Conservation (phyloP, 176 grass and related monocot genomes). For the Hyparrhenia diplandra region DNA sequence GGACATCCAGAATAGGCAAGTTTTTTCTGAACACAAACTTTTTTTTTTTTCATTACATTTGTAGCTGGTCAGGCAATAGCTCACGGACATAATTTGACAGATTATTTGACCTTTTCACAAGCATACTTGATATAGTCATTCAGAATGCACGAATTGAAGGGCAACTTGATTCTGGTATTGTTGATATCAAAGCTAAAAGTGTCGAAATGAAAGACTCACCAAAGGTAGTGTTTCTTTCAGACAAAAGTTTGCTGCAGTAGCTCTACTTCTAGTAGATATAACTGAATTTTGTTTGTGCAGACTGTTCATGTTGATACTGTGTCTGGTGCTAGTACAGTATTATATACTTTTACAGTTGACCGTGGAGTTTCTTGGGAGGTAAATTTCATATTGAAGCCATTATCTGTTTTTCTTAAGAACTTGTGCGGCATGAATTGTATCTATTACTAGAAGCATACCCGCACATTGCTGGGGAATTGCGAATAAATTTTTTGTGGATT, state of each 20-base stretch:
- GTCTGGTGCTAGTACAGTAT: constrained; percentile 79
- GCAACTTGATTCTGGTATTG: constrained; percentile 90
- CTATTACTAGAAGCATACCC: no score
- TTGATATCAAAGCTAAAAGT: constrained; percentile 84
- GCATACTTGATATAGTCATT: constrained; percentile 69
- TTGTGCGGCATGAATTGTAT: background rate
- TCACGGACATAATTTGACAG: constrained; percentile 37
- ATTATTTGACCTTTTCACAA: constrained; percentile 91
- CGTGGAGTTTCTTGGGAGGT: constrained; percentile 91
- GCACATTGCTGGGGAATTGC: no score
- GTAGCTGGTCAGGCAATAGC: background rate
- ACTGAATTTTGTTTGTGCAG: constrained; percentile 45
- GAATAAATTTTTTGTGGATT: no score
- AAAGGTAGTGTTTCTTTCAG: constrained; percentile 49
- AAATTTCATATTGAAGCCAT: constrained; percentile 11
- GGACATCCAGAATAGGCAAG: constrained; percentile 82
- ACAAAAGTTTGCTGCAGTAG: background rate
- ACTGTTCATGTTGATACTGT: constrained; percentile 79
- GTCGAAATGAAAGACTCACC: constrained; percentile 76
- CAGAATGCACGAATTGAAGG: constrained; percentile 84
- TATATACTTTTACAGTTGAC: constrained; percentile 80
- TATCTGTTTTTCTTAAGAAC: background rate
- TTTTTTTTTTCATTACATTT: constrained; percentile 11
- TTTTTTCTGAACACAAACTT: constrained; percentile 7
- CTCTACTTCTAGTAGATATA: constrained; percentile 9